Base-by-base conservation (phyloP, 768 basidiomycete genomes). In the Phaffia australis region DNA sequence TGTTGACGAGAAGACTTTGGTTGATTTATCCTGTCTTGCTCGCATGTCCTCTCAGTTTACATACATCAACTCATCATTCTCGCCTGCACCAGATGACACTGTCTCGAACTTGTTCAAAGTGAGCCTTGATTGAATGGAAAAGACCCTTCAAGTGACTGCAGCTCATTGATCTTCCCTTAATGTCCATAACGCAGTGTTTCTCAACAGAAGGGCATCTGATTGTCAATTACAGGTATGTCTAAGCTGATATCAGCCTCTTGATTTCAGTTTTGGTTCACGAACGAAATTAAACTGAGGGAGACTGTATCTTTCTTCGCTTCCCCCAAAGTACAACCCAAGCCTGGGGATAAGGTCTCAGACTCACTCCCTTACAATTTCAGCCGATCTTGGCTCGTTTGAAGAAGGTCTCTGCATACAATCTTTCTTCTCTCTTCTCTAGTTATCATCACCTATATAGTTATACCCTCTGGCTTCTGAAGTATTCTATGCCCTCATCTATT, bases 161-260 rank as follows among this genome's bases (percentile, higher is more conserved):
- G 0, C 50, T 30, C 30, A 25, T 46, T 27, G n/a, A 5, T 29
- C n/a, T 25, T 55, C 32, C 0, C 16, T 42, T 30, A 6, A 18
- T 2, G 2, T 19, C 25, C 6, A 21, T 51, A 32, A 2, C 66
- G 6, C 73, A 89, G 87, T 89, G 87, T 48, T 92, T 90, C 74
- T 83, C 85, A 2, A 91, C 90, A 0, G 89, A 91, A 71, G 87
- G 86, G 0, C 88, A 89, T 75, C 80, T 93, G 70, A 90, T 92
- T 73, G 89, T 93, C 48, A 92, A 93, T 76, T 93, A 92, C 74
- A 89, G 87, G 89, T 85, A 29, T 29, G 56, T 57, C 56, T n/a
- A 19, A 14, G 56, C 6, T n/a, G 27, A 2, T 29, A 57, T 18
- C 27, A 23, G 9, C 27, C 49, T 29, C 70, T 21, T 35, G n/a